Base-by-base conservation (phyloP, 352 stramenopile genomes). In the Pythium rhizo-oryzae region DNA sequence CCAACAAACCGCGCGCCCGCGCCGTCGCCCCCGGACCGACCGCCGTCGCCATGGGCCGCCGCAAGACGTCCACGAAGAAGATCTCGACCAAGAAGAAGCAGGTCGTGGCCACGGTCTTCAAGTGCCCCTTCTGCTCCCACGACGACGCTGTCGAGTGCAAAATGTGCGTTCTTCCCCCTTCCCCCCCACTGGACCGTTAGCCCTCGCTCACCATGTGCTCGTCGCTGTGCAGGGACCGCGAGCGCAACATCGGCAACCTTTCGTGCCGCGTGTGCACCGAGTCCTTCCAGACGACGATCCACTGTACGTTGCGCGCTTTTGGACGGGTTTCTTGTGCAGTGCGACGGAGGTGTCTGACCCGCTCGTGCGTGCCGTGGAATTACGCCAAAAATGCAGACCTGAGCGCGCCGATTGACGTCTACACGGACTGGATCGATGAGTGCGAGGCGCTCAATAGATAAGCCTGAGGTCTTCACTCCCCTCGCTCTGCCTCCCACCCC, bases 361-460 rank as follows among this genome's bases (percentile, higher is more conserved):
- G n/a, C 8, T 44, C 53, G 6, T 56, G 44, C 5, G 33, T 55
- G n/a, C 35, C 35, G 35, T n/a, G n/a, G n/a, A n/a, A n/a, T n/a
- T n/a, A n/a, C n/a, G n/a, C n/a, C n/a, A n/a, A n/a, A n/a, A n/a
- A n/a, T n/a, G 13, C 23, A 95, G 85, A 99, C 81, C 84, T 99
- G 67, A 97, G 97, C 62, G 96, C 98, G 74, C 96, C 97, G 5
- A 97, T 99, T 67, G 97, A 99, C 78, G 95, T 99, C 25, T 99
- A 99, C 80, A 97, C 84, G 51, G 96, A 99, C 81, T 99, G 97
- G 97, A 93, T 99, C 67, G 97, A 99, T 78, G 96, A 99, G 74
- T 99, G 95, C 59, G 88, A 96, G 68, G 84, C 84, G 28, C 67
- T 96, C 53, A 93, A 95, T 62, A 79, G 70, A 74, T 71, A 69